A percentile compares a stretch with the other conserved stretches of the same genome.
phyloP scores from a whole-genome alignment of 148 eudicot species.

The Cornus controversa region DNA sequence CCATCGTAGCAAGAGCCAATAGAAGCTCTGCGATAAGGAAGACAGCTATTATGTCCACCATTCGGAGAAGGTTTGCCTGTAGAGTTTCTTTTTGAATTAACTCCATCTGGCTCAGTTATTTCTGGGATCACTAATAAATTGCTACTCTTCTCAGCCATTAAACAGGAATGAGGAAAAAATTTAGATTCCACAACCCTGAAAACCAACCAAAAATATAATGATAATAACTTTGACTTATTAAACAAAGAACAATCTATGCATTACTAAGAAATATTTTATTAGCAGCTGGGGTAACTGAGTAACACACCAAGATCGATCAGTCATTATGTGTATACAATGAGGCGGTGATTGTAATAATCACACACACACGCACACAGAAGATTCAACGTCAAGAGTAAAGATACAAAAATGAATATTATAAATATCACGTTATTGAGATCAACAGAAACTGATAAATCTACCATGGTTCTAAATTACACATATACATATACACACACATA shows the following conservation, averaged over 20 bases:
- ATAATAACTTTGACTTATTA: background rate
- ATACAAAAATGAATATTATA: background rate
- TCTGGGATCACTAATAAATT: slow-evolving; percentile 12
- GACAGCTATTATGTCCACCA: slow-evolving; percentile 19
- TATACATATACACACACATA: too few species aligned
- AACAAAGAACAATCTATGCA: background rate
- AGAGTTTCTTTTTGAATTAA: slow-evolving; percentile 19
- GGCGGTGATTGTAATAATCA: background rate
- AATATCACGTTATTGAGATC: background rate
- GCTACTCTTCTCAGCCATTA: slow-evolving; percentile 43
- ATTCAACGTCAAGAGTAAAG: background rate
- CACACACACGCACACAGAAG: background rate
- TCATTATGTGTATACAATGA: too few species aligned
- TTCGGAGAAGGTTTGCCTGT: slow-evolving; percentile 25
- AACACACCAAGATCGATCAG: too few species aligned
- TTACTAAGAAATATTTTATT: background rate
- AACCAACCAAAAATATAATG: slow-evolving; percentile 8
- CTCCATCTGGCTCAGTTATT: slow-evolving; percentile 15
- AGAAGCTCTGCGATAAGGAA: slow-evolving; percentile 48
- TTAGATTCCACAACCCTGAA: slow-evolving; percentile 22
- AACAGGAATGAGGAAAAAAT: background rate
- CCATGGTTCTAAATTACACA: background rate
- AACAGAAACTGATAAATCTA: background rate
- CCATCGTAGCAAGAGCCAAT: slow-evolving; percentile 36
- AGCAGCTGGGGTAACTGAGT: background rate